Percentiles rank a stretch among this genome's conserved stretches.
Conservation (phyloP, 257 asterid genomes). For the Cynanchum wilfordii region DNA sequence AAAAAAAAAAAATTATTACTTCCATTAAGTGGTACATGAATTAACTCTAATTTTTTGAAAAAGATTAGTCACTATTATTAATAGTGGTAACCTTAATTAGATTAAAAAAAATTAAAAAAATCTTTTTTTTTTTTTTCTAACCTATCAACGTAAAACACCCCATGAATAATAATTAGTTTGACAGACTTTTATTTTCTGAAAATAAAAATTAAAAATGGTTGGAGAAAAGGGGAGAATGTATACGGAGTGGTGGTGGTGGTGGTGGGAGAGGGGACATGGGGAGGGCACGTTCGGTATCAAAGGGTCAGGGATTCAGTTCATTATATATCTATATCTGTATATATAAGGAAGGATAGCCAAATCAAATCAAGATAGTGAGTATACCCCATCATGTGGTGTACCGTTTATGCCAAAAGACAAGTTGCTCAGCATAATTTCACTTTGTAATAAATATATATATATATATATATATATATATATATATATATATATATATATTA, state of each 20-base stretch:
- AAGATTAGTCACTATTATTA: too few relatives aligned
- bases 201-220: not conserved
- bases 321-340: too few relatives aligned
- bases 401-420: slow-evolving; percentile 13
- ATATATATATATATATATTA: too few relatives aligned
- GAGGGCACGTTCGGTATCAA: slow-evolving; percentile 4
- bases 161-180: not conserved
- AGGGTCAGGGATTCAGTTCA: not conserved
- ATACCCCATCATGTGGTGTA: slow-evolving; percentile 2
- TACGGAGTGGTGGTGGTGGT: not conserved
- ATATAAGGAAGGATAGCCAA: not conserved
- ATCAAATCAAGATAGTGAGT: not conserved
- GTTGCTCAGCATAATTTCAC: not conserved
- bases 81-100: too few relatives aligned
- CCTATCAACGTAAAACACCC: too few relatives aligned
- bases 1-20: too few relatives aligned
- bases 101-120: too few relatives aligned
- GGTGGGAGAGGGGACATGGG: not conserved
- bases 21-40: too few relatives aligned
- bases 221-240: slow-evolving; percentile 6
- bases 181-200: not conserved
- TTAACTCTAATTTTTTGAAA: too few relatives aligned
- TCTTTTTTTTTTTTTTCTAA: too few relatives aligned
- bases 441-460: too few relatives aligned
- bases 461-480: too few relatives aligned